Evolutionary conservation across 441 rosid genomes (phyloP), one percentile per base, ranked within the genome.

Genomic region (Bocquillonia castaneifolia): DNA sequence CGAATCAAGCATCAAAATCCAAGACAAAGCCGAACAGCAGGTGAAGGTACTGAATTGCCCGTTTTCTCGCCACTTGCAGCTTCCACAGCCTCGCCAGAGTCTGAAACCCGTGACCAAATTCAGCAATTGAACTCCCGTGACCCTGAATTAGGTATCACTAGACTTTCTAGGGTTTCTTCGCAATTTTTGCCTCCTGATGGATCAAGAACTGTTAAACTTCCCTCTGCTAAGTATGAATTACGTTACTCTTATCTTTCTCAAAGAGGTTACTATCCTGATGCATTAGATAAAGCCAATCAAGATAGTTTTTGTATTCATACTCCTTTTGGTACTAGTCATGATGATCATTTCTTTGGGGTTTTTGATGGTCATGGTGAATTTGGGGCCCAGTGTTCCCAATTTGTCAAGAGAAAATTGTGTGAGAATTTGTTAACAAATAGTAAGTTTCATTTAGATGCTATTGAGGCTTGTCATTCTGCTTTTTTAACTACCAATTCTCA

Each of bases 301-400:
- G 99, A 95, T 53, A 95, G 99, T 78, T 95, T 92, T 62, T 90
- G 98, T 23, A 92, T 95, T 37, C 96, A 95, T 73, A 90, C 97
- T 3, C 97, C 98, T 6, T 90, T 90, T 51, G 99, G 98, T 5
- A 75, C 85, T 2, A 80, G 77, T 68, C 79, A 79, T 0, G 83
- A 83, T 44, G 98, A 95, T 73, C 83, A 92, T 74, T 95, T 95
- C 74, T 95, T 95, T 66, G 99, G 98, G 0, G 98, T 95, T 17
- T 95, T 95, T 39, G 99, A 95, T 74, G 99, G 99, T 3, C 99
- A 95, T 40, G 99, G 99, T 4, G 99, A 95, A 70, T 83, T 76
- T 59, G 99, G 99, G 34, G 97, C 96, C 3, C 87, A 84, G 77
- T 95, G 99, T 59, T 95, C 99, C 2, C 99, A 88, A 82, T 92